Evolutionary conservation across 2,329 filamentous ascomycete genomes (phyloP).

Genomic region (Scytalidium sp.): DNA sequence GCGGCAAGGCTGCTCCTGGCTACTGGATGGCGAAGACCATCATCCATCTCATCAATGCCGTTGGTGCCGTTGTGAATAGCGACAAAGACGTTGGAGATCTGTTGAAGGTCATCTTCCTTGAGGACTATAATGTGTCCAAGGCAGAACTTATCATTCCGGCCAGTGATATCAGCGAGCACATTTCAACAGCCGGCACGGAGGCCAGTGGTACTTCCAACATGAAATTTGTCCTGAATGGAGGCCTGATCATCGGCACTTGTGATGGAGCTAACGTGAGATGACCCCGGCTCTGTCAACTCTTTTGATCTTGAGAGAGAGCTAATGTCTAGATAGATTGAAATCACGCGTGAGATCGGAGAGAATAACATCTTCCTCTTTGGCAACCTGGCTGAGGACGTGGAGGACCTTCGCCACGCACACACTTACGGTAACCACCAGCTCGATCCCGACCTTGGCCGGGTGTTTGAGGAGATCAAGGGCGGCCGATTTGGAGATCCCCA

Average conservation of each 20-base stretch:
- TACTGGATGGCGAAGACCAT: constrained; percentile 99
- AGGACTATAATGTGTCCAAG: constrained; percentile 99
- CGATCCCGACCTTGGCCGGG: constrained; percentile 72
- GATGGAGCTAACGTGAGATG: constrained; percentile 88
- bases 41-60: constrained; percentile 93
- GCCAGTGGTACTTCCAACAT: constrained; percentile 92
- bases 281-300: background rate
- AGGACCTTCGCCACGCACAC: constrained; percentile 89
- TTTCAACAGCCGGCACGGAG: constrained; percentile 96
- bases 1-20: constrained; percentile 93
- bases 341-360: constrained; percentile 94
- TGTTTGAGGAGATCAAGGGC: constrained; percentile 79
- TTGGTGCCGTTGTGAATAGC: constrained; percentile 86
- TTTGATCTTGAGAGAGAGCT: background rate
- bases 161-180: constrained; percentile 96
- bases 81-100: constrained; percentile 90
- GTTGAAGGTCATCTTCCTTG: constrained; percentile 94
- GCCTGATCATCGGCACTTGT: constrained; percentile 95
- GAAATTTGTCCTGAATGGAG: constrained; percentile 98
- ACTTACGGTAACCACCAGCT: constrained; percentile 77
- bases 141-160: constrained; percentile 95
- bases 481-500: constrained; percentile 77
- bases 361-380: constrained; percentile 99
- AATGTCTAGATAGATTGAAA: constrained; percentile 69
- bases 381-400: constrained; percentile 92